Conservation (phyloP, 192 early-diverging fungal species). For the Coemansia sp. region DNA sequence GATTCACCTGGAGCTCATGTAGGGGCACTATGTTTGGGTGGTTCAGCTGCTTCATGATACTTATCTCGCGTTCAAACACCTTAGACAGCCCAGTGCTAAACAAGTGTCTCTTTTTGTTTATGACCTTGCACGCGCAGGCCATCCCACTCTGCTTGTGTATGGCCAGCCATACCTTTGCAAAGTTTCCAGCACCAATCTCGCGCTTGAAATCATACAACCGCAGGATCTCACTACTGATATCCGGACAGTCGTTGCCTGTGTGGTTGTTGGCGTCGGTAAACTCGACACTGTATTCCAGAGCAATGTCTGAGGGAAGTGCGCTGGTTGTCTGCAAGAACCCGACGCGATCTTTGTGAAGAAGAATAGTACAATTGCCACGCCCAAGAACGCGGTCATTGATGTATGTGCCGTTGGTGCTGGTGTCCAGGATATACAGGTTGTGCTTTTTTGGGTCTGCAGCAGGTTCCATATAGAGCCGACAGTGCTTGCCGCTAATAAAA, state of each 20-base stretch:
- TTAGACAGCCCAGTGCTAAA: constrained; percentile 44
- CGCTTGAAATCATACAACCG: constrained; percentile 52
- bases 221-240: constrained; percentile 27
- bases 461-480: constrained; percentile 36
- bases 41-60: constrained; percentile 40
- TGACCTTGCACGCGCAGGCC: constrained; percentile 54
- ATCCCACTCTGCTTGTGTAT: constrained; percentile 49
- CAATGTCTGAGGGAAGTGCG: constrained; percentile 38
- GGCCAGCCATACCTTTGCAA: constrained; percentile 53
- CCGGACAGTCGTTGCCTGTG: constrained; percentile 8
- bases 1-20: constrained; percentile 44
- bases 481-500: constrained; percentile 44
- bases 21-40: constrained; percentile 47
- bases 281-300: constrained; percentile 49
- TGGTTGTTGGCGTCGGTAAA: constrained; percentile 10
- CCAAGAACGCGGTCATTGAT: constrained; percentile 48
- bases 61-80: constrained; percentile 51
- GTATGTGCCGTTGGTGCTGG: constrained; percentile 52
- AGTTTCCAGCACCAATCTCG: constrained; percentile 50
- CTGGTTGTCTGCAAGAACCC: constrained; percentile 25
- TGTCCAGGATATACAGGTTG: constrained; percentile 33
- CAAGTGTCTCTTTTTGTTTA: constrained; percentile 46
- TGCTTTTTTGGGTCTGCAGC: constrained; percentile 16
- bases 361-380: constrained; percentile 42
- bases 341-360: constrained; percentile 49